Conservation (phyloP, 306 rosid genomes). For the Acacia melanoxylon region DNA sequence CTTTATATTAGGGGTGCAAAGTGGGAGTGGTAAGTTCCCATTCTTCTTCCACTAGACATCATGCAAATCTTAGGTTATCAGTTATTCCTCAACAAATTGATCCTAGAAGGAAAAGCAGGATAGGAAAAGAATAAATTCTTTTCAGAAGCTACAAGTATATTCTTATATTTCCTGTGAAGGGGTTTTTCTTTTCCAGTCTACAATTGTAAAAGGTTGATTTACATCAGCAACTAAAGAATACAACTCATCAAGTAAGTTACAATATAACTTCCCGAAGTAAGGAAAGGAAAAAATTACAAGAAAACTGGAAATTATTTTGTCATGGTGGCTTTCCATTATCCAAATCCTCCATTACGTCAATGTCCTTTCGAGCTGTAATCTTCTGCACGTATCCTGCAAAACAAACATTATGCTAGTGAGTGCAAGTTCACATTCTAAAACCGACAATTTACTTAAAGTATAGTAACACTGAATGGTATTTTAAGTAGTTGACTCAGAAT, state of each 20-base stretch:
- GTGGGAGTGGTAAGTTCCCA: not conserved
- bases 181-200: conserved; percentile 7
- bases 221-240: conserved; percentile 32
- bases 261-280: conserved; percentile 24
- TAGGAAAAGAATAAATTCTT: conserved; percentile 51
- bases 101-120: conserved; percentile 30
- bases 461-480: not conserved
- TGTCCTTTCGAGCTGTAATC: conserved; percentile 87
- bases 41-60: not conserved
- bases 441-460: not conserved
- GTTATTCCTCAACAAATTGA: conserved; percentile 45
- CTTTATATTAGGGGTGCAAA: conserved; percentile 21
- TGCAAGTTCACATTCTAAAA: conserved; percentile 29
- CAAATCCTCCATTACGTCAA: conserved; percentile 86
- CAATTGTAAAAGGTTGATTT: conserved; percentile 29
- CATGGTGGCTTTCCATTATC: conserved; percentile 73
- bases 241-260: conserved; percentile 43
- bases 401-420: conserved; percentile 24
- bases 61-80: conserved; percentile 19
- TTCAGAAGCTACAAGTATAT: conserved; percentile 31
- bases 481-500: conserved; percentile 20
- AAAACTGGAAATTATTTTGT: conserved; percentile 13
- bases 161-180: conserved; percentile 27
- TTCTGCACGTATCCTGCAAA: conserved; percentile 94
- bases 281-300: conserved; percentile 17